Percentiles rank a stretch among this genome's conserved stretches.
These are phyloP conservation scores for Aspergillus sergii DNA, from an alignment of 2,329 filamentous ascomycete genomes.

Conservation along the genomic window DNA sequence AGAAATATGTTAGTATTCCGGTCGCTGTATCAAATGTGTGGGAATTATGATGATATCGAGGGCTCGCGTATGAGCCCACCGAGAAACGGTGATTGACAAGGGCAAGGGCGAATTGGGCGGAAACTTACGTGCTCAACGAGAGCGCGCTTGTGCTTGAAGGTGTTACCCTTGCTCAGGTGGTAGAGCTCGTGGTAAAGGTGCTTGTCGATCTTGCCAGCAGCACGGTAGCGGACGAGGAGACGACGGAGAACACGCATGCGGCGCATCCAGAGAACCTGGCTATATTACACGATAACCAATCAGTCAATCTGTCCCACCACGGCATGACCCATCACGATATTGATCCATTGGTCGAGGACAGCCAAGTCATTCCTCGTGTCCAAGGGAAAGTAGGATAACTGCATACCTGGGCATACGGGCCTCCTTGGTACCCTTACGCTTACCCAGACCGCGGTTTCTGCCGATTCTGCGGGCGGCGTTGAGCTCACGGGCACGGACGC, in stretches of 20 bases:
- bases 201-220: constrained; percentile 99
- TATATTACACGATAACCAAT: constrained; percentile 46
- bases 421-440: constrained; percentile 99
- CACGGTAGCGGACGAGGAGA: constrained; percentile 99
- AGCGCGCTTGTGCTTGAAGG: constrained; percentile 99
- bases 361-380: neutral
- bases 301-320: constrained; percentile 16
- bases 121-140: constrained; percentile 96
- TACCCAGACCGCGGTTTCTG: constrained; percentile 98
- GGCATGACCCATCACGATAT: neutral
- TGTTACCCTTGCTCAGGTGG: constrained; percentile 99
- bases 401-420: constrained; percentile 97
- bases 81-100: neutral
- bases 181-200: constrained; percentile 99
- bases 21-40: neutral
- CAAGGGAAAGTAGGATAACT: constrained; percentile 17
- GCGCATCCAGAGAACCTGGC: constrained; percentile 99
- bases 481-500: constrained; percentile 92
- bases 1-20: constrained; percentile 26
- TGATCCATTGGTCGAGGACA: neutral
- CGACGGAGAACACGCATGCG: constrained; percentile 98
- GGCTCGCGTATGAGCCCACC: neutral
- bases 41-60: neutral
- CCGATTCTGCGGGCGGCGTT: constrained; percentile 92
- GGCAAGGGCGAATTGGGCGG: constrained; percentile 10